Evolutionary conservation across 345 rosid genomes (phyloP).

Genomic region (Brassica napus): DNA sequence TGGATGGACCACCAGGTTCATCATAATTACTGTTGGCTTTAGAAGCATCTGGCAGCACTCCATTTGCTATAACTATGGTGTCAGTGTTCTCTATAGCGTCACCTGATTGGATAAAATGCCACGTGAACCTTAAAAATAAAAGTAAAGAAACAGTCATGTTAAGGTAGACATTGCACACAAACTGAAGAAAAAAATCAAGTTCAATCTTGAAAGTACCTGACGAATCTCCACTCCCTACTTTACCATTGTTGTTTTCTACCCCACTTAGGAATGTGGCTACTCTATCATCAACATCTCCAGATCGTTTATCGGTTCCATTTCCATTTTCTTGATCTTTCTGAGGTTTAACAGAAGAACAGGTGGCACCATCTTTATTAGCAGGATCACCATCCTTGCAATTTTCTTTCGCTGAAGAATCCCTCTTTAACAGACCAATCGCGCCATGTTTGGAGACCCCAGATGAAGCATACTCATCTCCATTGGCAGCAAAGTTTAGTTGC

Average conservation of each 20-base stretch:
- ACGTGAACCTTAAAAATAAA: constrained; percentile 47
- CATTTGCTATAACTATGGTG: constrained; percentile 41
- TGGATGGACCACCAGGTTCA: constrained; percentile 57
- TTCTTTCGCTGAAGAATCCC: constrained; percentile 54
- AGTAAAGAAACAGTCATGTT: constrained; percentile 5
- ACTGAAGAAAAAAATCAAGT: constrained; percentile 1
- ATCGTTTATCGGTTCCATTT: constrained; percentile 49
- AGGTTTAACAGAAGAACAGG: constrained; percentile 30
- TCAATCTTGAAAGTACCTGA: constrained; percentile 46
- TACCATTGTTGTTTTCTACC: constrained; percentile 51
- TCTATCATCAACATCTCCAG: constrained; percentile 44
- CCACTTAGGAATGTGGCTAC: constrained; percentile 44
- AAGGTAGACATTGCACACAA: constrained; percentile 18
- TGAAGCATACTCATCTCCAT: constrained; percentile 56
- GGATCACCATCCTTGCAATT: constrained; percentile 40
- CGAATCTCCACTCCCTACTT: constrained; percentile 41
- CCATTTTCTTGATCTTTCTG: constrained; percentile 54
- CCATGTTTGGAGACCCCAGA: constrained; percentile 47
- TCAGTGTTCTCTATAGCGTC: constrained; percentile 43
- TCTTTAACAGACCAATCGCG: constrained; percentile 45
- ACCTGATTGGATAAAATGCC: constrained; percentile 43
- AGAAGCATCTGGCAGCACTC: constrained; percentile 40
- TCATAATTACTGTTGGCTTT: constrained; percentile 43
- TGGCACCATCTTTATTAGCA: constrained; percentile 44
- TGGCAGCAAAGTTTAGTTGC: constrained; percentile 49